Base-by-base conservation (phyloP, 2,329 filamentous ascomycete species). In the Blumeria hordei region DNA sequence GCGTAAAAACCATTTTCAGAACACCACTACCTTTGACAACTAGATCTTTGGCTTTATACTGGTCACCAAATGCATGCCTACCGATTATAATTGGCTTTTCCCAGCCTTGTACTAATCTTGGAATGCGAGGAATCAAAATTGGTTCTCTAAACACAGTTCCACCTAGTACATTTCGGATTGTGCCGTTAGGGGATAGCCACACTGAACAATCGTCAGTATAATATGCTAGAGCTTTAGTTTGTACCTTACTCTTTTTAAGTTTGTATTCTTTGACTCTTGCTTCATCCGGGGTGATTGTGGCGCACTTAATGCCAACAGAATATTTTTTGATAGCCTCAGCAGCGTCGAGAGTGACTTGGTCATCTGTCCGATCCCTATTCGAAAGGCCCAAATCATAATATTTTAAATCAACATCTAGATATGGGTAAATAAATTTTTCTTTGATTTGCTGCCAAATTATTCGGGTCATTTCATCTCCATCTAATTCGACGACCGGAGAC, bases 371-470 rank as follows among this genome's bases (percentile, higher is more conserved):
- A 69, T 98, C 90, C 68, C 92, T 85, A 77, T 94, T 94, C 68
- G 86, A 81, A 60, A 96, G 79, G 59, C 92, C 92, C 64, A 94
- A 72, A 67, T 94, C 88, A 71, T 94, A 94, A 78, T 94, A 94
- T 76, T 98, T 96, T 67, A 98, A 81, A 71, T 96, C 90, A 69
- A 98, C 80, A 69, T 95, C 88, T 62, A 98, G 83, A 73, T 92
- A 95, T 56, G 88, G 88, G 72, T 83, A 76, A 71, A 95, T 95
- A 74, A 95, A 90, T 77, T 93, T 94, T 73, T 96, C 85, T 78
- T 95, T 95, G 78, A 98, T 98, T 70, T 85, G 81, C 74, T 95
- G 76, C 92, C 92, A 98, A 75, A 98, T 98, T 69, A 98, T 88
- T 65, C 92, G 78, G 64, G 92, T 98, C 92, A 96, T 96, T 81